Evolutionary conservation across 495 filamentous ascomycete species (phyloP).

Genomic region (Lindgomyces ingoldianus): DNA sequence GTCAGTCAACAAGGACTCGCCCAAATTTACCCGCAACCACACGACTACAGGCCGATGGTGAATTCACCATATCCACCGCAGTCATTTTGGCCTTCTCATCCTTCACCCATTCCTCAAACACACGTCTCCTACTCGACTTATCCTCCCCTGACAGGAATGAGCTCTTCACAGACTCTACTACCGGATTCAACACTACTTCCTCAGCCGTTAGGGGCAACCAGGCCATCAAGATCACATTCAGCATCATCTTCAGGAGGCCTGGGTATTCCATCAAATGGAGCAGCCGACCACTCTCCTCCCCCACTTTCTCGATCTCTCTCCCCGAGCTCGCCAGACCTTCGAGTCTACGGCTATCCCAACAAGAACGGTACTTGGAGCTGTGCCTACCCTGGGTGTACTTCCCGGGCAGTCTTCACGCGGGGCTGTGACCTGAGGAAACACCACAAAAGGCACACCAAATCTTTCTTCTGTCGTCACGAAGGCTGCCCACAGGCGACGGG

Average conservation of each 20-base stretch:
- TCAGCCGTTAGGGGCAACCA: constrained; percentile 10
- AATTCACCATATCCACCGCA: constrained; percentile 31
- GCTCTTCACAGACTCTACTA: background rate
- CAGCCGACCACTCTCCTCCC: constrained; percentile 11
- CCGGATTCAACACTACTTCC: constrained; percentile 14
- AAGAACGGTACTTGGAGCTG: constrained; percentile 57
- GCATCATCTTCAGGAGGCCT: constrained; percentile 23
- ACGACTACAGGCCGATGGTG: constrained; percentile 15
- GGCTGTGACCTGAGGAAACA: constrained; percentile 68
- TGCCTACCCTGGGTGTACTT: constrained; percentile 59
- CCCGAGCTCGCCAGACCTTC: constrained; percentile 43
- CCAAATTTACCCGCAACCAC: constrained; percentile 23
- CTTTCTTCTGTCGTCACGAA: constrained; percentile 62
- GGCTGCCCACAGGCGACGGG: constrained; percentile 59
- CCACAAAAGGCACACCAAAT: constrained; percentile 63
- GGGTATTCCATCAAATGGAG: constrained; percentile 12
- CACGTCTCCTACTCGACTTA: constrained; percentile 26
- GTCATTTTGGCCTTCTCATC: constrained; percentile 26
- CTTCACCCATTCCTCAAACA: constrained; percentile 10
- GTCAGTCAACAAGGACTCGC: constrained; percentile 12
- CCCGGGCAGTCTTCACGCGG: constrained; percentile 57
- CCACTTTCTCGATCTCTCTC: constrained; percentile 35
- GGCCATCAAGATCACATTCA: constrained; percentile 31
- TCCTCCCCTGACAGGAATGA: constrained; percentile 24
- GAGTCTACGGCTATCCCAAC: constrained; percentile 42